Evolutionary conservation across 495 filamentous ascomycete genomes (phyloP).

Genomic region (Opeltia flavorubescens): DNA sequence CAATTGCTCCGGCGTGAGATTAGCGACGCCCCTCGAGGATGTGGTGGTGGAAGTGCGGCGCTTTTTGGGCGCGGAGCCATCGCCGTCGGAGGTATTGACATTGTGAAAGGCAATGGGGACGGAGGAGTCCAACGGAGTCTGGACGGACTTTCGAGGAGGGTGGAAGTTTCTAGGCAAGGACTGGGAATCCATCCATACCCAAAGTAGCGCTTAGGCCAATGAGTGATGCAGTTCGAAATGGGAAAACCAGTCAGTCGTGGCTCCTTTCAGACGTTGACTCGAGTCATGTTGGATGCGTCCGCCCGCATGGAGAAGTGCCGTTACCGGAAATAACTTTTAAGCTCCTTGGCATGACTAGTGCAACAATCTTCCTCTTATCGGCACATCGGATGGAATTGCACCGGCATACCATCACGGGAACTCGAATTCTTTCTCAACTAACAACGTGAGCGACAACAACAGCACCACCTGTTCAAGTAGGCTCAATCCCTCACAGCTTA

Average conservation of each 20-base stretch:
- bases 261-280: neutral
- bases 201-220: neutral
- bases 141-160: neutral
- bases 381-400: too few species aligned
- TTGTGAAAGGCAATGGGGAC: neutral
- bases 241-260: neutral
- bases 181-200: neutral
- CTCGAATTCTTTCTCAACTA: too few species aligned
- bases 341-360: too few species aligned
- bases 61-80: constrained; percentile 23
- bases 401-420: too few species aligned
- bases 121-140: neutral
- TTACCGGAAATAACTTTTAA: too few species aligned
- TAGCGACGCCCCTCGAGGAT: constrained; percentile 55
- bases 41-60: constrained; percentile 36
- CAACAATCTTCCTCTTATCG: too few species aligned
- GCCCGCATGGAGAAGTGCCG: neutral
- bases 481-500: too few species aligned
- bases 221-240: neutral
- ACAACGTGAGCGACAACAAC: too few species aligned
- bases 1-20: constrained; percentile 57
- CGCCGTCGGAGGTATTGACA: constrained; percentile 3
- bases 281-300: neutral
- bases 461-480: too few species aligned
- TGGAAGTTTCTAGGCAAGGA: neutral